Evolutionary conservation across 1,284 basidiomycete species (phyloP).

Genomic region (Moesziomyces parantarcticus): DNA sequence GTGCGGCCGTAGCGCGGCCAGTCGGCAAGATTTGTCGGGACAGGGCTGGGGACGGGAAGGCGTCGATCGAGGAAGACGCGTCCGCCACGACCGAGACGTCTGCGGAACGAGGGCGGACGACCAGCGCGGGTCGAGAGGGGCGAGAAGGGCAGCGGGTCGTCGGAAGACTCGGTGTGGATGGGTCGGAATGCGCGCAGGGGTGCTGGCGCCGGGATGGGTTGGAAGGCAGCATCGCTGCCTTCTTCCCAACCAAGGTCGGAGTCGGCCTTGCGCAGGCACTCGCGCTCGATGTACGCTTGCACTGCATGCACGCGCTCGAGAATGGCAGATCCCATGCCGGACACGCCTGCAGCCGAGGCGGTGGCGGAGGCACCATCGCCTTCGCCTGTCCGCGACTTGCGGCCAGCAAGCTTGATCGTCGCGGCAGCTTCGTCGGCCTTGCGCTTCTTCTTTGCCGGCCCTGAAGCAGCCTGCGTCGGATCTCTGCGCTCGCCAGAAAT

Average conservation of each 20-base stretch:
- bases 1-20: conserved; percentile 54
- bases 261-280: conserved; percentile 56
- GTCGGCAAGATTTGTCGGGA: conserved; percentile 58
- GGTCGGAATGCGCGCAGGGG: conserved; percentile 61
- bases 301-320: conserved; percentile 63
- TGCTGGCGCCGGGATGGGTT: conserved; percentile 55
- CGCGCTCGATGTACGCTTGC: conserved; percentile 65
- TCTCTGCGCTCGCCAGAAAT: conserved; percentile 59
- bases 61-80: conserved; percentile 65
- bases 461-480: conserved; percentile 33
- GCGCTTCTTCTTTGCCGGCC: conserved; percentile 61
- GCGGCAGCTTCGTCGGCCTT: conserved; percentile 57
- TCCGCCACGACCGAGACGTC: conserved; percentile 64
- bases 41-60: conserved; percentile 61
- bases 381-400: conserved; percentile 47
- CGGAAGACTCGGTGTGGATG: conserved; percentile 57
- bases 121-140: conserved; percentile 51
- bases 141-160: conserved; percentile 39
- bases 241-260: conserved; percentile 65
- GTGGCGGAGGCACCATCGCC: conserved; percentile 30
- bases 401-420: conserved; percentile 52
- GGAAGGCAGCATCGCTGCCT: conserved; percentile 62
- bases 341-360: conserved; percentile 29
- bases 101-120: conserved; percentile 64
- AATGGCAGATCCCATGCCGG: conserved; percentile 72